These are phyloP conservation scores for Penicillium silybi DNA, from an alignment of 495 filamentous ascomycete species.

Conservation along the genomic window DNA sequence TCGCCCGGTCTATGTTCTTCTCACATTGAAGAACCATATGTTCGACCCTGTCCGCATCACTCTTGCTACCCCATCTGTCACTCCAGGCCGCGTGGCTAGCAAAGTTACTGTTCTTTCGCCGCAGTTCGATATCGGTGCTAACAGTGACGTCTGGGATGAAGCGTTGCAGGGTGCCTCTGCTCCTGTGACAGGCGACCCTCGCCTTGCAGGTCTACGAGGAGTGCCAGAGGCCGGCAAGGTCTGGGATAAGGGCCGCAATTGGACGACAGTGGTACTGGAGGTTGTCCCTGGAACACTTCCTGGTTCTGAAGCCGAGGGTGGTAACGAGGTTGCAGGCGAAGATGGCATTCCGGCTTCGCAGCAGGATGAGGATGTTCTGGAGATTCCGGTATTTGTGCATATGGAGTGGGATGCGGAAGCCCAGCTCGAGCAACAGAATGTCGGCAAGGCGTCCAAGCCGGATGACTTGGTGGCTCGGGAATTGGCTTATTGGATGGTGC, in stretches of 20 bases:
- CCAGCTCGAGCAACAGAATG: conserved; percentile 58
- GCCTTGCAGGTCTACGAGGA: conserved; percentile 28
- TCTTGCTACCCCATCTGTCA: conserved; percentile 76
- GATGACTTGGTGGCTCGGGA: conserved; percentile 59
- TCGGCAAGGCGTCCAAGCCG: conserved; percentile 47
- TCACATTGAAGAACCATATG: conserved; percentile 89
- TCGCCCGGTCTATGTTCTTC: conserved; percentile 72
- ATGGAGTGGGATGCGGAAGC: conserved; percentile 87
- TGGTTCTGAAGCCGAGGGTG: conserved; percentile 24
- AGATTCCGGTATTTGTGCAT: conserved; percentile 90
- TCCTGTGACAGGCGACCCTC: conserved; percentile 31
- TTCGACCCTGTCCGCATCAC: conserved; percentile 86
- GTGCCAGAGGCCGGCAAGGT: conserved; percentile 87
- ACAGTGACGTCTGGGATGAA: conserved; percentile 95
- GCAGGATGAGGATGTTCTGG: conserved; percentile 84
- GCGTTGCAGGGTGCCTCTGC: conserved; percentile 55
- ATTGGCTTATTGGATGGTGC: conserved; percentile 90
- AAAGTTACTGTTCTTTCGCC: conserved; percentile 92
- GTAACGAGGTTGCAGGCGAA: conserved; percentile 14
- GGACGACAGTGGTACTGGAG: conserved; percentile 88
- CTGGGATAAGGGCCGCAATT: conserved; percentile 92
- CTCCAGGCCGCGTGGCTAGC: conserved; percentile 70
- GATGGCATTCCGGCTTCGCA: conserved; percentile 33
- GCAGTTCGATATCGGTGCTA: conserved; percentile 91
- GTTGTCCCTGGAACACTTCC: conserved; percentile 66